Evolutionary conservation across 257 asterid genomes (phyloP).

Genomic region (Scutellaria barbata): DNA sequence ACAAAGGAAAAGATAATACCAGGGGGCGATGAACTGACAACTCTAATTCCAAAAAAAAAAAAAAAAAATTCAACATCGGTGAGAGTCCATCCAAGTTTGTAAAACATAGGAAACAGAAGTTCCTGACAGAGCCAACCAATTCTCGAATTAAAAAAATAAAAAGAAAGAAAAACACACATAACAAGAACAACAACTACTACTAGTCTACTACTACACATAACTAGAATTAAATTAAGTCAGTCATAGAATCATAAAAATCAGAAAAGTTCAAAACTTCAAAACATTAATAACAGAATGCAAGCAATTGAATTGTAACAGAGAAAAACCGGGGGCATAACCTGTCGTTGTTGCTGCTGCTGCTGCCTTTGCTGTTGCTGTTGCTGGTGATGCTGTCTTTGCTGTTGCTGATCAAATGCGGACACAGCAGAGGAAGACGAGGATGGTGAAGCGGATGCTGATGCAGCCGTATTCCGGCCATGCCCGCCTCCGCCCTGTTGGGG

Average conservation of each 20-base stretch:
- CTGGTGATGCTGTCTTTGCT: constrained; percentile 38
- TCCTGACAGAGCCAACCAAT: constrained; percentile 7
- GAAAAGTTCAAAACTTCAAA: constrained; percentile 15
- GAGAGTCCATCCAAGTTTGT: constrained; percentile 17
- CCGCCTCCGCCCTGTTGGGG: constrained; percentile 86
- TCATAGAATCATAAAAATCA: neutral
- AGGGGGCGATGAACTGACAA: constrained; percentile 16
- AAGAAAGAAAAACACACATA: neutral
- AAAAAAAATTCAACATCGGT: constrained; percentile 10
- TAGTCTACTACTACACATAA: too few species aligned
- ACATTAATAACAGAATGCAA: neutral
- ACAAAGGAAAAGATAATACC: neutral
- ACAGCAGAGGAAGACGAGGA: constrained; percentile 89
- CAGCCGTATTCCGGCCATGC: constrained; percentile 83
- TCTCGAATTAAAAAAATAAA: neutral
- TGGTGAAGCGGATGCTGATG: constrained; percentile 80
- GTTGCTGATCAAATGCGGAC: constrained; percentile 82
- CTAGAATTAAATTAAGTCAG: neutral
- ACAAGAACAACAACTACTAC: too few species aligned
- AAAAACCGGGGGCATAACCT: constrained; percentile 46
- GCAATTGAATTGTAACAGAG: constrained; percentile 5
- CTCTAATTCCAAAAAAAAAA: constrained; percentile 6
- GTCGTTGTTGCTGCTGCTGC: constrained; percentile 52
- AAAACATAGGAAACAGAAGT: constrained; percentile 10
- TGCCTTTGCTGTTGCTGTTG: constrained; percentile 31